Evolutionary conservation across 805 yeast species (phyloP).

Genomic region (Sugiyamaella smithiae): DNA sequence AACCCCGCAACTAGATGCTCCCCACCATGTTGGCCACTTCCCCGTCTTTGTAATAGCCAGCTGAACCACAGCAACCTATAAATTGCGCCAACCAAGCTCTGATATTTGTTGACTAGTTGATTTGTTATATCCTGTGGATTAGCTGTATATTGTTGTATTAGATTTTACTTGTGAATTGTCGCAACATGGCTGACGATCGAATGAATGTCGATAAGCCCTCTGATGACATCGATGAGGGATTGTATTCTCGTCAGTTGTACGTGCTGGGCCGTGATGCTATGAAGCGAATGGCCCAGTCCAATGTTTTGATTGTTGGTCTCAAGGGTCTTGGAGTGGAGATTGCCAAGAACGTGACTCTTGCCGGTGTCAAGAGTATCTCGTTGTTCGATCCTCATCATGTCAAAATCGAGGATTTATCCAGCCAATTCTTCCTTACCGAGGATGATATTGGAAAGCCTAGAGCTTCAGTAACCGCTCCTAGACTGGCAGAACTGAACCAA

Average conservation of each 20-base stretch:
- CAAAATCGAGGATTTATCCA: constrained; percentile 67
- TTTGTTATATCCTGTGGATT: too few species aligned
- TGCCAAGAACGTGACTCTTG: constrained; percentile 93
- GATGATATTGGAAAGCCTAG: constrained; percentile 74
- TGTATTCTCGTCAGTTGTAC: constrained; percentile 94
- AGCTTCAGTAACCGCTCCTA: constrained; percentile 65
- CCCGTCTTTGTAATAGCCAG: background rate
- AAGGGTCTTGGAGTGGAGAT: constrained; percentile 94
- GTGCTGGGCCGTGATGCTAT: constrained; percentile 98
- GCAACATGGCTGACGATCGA: constrained; percentile 10
- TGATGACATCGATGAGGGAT: constrained; percentile 76
- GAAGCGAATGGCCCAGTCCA: constrained; percentile 93
- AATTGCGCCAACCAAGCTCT: too few species aligned
- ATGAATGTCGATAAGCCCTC: constrained; percentile 32
- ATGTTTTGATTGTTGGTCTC: constrained; percentile 86
- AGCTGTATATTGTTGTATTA: too few species aligned
- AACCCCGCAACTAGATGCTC: too few species aligned
- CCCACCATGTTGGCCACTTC: background rate
- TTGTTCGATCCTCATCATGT: constrained; percentile 78
- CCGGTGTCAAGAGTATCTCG: constrained; percentile 91
- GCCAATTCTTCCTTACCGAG: constrained; percentile 80
- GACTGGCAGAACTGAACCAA: constrained; percentile 76
- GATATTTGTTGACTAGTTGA: too few species aligned
- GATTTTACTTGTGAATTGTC: too few species aligned
- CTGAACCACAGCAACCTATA: too few species aligned